A percentile compares a stretch with the other conserved stretches of the same genome.
Conservation (phyloP, 768 basidiomycete genomes). For the Lactarius tabidus region DNA sequence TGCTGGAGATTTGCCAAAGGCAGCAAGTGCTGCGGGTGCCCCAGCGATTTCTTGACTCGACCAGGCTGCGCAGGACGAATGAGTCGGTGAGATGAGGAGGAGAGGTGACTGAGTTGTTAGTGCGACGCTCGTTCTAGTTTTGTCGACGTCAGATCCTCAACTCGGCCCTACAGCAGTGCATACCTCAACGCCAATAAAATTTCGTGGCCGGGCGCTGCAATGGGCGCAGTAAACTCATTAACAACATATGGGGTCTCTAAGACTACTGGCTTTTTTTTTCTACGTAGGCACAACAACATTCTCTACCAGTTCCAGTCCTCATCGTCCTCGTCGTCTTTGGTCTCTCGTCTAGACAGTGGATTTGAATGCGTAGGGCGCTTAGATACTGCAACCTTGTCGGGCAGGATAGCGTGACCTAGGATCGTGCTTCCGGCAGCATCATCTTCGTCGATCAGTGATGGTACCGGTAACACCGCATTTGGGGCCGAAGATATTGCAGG, state of each 20-base stretch:
- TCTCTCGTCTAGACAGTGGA: not conserved
- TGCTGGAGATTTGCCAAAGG: not conserved
- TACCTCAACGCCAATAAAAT: not conserved
- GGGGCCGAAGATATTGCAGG: slow-evolving; percentile 7
- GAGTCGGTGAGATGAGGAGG: not conserved
- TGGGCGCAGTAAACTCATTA: not conserved
- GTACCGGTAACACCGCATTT: slow-evolving; percentile 24
- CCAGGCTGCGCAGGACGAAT: not conserved
- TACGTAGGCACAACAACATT: not conserved
- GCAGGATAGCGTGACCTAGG: slow-evolving; percentile 4
- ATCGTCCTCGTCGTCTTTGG: slow-evolving; percentile 20
- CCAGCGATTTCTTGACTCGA: not conserved
- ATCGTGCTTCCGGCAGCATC: slow-evolving; percentile 6
- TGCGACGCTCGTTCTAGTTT: not conserved
- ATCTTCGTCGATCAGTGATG: slow-evolving; percentile 21
- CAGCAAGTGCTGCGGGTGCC: not conserved
- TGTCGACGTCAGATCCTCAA: not conserved
- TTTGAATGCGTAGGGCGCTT: not conserved
- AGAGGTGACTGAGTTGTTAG: not conserved
- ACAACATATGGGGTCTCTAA: not conserved
- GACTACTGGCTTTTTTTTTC: not conserved
- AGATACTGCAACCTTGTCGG: slow-evolving; percentile 2
- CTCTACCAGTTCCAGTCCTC: slow-evolving; percentile 28
- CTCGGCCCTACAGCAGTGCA: not conserved
- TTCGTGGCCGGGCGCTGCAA: not conserved